Conservation (phyloP, 2,329 filamentous ascomycete genomes). For the Calcarisporium arbuscula region DNA sequence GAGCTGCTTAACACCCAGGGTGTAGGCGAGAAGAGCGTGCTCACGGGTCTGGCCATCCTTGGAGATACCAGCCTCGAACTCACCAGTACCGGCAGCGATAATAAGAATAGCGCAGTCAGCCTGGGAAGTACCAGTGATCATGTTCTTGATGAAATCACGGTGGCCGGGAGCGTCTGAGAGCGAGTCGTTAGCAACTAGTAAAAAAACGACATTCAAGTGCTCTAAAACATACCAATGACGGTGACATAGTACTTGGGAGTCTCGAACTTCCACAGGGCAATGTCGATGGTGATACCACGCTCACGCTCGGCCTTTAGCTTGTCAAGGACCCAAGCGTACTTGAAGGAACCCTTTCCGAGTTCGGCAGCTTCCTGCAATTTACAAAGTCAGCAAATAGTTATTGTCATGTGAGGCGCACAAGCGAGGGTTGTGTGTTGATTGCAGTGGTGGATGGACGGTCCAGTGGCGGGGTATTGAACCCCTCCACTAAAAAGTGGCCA, state of each 20-base stretch:
- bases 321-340: slow-evolving; percentile 99
- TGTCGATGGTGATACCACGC: slow-evolving; percentile 99
- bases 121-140: slow-evolving; percentile 99
- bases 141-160: slow-evolving; percentile 99
- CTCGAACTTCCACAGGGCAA: slow-evolving; percentile 99
- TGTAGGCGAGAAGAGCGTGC: slow-evolving; percentile 99
- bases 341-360: slow-evolving; percentile 99
- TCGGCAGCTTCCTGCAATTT: slow-evolving; percentile 83
- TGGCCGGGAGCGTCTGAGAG: slow-evolving; percentile 85
- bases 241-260: slow-evolving; percentile 97
- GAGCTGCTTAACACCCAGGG: slow-evolving; percentile 99
- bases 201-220: background rate
- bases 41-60: slow-evolving; percentile 99
- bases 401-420: no score
- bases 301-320: slow-evolving; percentile 99
- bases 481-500: slow-evolving; percentile 4
- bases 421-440: no score
- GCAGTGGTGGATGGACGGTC: no score
- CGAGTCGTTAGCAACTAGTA: background rate
- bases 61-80: slow-evolving; percentile 99
- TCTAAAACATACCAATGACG: slow-evolving; percentile 72
- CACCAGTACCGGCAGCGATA: slow-evolving; percentile 99
- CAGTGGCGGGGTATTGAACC: no score
- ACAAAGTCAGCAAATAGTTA: no score
- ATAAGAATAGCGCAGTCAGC: slow-evolving; percentile 99